phyloP scores from a whole-genome alignment of 345 rosid species.

The Balakata baccata region DNA sequence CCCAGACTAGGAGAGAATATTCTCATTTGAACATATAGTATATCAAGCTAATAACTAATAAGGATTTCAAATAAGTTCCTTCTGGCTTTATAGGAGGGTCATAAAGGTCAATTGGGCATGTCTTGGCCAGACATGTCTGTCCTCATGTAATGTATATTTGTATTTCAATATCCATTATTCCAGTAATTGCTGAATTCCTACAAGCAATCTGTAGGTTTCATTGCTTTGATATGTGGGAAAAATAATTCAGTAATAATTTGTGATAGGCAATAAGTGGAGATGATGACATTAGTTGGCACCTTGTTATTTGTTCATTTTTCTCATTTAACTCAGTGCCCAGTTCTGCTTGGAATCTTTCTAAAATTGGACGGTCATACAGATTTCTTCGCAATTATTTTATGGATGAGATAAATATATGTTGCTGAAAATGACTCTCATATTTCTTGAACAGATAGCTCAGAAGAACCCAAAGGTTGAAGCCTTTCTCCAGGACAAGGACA shows the following conservation, averaged over 20 bases:
- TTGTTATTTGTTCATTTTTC: not conserved
- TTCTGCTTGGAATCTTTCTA: not conserved
- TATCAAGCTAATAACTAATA: not conserved
- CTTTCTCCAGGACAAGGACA: constrained; percentile 53
- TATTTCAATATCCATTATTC: not conserved
- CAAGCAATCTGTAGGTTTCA: not conserved
- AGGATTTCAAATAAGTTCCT: not conserved
- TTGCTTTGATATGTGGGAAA: not conserved
- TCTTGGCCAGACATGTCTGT: not conserved
- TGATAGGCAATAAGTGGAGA: not conserved
- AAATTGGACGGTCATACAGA: not conserved
- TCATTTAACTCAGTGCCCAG: not conserved
- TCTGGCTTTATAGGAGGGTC: not conserved
- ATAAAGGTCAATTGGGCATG: not conserved
- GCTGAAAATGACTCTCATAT: not conserved
- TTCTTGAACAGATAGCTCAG: constrained; percentile 47
- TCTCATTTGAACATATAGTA: not conserved
- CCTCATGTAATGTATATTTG: not conserved
- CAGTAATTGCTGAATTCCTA: not conserved
- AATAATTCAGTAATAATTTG: not conserved
- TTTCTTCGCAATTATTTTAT: no score
- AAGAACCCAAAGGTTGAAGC: constrained; percentile 41
- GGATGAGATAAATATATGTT: not conserved
- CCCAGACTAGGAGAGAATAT: not conserved
- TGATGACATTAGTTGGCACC: not conserved